Evolutionary conservation across 1,284 basidiomycete genomes (phyloP).

Genomic region (Cryptococcus hybrid): DNA sequence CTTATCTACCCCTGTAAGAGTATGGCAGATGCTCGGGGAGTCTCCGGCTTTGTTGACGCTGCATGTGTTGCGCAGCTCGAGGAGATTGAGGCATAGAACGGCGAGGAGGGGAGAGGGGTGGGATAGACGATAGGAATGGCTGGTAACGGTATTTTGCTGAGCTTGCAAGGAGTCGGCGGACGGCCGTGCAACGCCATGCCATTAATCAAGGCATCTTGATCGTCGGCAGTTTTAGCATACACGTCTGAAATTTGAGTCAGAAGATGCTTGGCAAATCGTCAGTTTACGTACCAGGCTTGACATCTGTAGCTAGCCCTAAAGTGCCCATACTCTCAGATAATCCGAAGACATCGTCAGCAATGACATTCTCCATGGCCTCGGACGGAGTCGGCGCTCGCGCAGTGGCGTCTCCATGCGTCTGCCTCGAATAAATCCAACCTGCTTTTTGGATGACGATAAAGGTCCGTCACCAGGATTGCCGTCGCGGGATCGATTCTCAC

Average conservation of each 20-base stretch:
- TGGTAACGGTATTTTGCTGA: background rate
- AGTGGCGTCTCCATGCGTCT: background rate
- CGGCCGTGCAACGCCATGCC: background rate
- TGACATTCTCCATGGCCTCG: no score
- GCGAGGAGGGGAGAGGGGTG: slow-evolving; percentile 26
- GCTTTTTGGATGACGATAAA: slow-evolving; percentile 7
- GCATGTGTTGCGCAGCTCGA: background rate
- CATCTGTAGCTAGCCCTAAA: background rate
- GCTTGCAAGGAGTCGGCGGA: slow-evolving; percentile 16
- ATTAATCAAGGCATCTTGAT: slow-evolving; percentile 4
- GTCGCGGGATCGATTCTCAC: slow-evolving; percentile 4
- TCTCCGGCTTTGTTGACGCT: no score
- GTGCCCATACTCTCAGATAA: no score
- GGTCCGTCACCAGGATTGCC: background rate
- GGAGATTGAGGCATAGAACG: slow-evolving; percentile 25
- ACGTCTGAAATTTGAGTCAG: background rate
- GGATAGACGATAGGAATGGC: slow-evolving; percentile 14
- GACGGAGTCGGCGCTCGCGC: background rate
- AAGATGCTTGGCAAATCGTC: background rate
- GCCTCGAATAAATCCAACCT: slow-evolving; percentile 11
- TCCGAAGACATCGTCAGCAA: no score
- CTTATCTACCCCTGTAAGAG: no score
- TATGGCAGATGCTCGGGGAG: no score
- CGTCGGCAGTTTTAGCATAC: slow-evolving; percentile 8
- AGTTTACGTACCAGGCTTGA: background rate